Evolutionary conservation across 2,329 filamentous ascomycete genomes (phyloP), one percentile per base, ranked within the genome.

Genomic region (Dothidotthia symphoricarpi): DNA sequence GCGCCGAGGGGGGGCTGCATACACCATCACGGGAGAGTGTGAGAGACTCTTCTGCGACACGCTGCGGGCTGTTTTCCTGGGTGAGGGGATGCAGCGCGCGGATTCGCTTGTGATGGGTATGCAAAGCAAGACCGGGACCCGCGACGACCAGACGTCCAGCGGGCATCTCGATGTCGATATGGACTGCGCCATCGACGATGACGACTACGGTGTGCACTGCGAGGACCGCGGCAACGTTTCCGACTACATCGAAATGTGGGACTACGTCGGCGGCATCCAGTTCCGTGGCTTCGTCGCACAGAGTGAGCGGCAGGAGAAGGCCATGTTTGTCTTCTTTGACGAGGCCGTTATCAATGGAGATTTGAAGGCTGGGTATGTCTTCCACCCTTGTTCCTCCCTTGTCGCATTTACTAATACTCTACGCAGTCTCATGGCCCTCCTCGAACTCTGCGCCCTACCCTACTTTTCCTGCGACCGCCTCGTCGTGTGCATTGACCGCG

Each of bases 21-120:
- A 87, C 74, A 83, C 84, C 76, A 95, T 95, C 80, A 89, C 86
- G 87, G 89, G 86, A 89, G 89, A 95, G 88, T 95, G 90, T 95
- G 90, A 95, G 89, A 96, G 90, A 80, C 91, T 95, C 85, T 95
- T 95, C 82, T 95, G 90, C 76, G 88, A 91, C 85, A 85, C 83
- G 80, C 87, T 95, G 83, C 86, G 81, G 75, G 76, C 83, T 76
- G 85, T 87, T 77, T 95, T 96, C 82, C 86, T 85, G 79, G 90
- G 88, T 95, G 89, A 94, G 88, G 83, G 85, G 86, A 83, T 82
- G 74, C 70, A 75, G 77, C 73, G 75, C 76, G 78, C 82, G 81
- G 85, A 81, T 85, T 91, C 87, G 81, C 81, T 85, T 81, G 84
- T 85, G 80, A 82, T 86, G 82, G 83, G 81, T 91, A 81, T 83